Evolutionary conservation across 2,329 filamentous ascomycete species (phyloP).

Genomic region (Ceratocystis cacaofunesta): DNA sequence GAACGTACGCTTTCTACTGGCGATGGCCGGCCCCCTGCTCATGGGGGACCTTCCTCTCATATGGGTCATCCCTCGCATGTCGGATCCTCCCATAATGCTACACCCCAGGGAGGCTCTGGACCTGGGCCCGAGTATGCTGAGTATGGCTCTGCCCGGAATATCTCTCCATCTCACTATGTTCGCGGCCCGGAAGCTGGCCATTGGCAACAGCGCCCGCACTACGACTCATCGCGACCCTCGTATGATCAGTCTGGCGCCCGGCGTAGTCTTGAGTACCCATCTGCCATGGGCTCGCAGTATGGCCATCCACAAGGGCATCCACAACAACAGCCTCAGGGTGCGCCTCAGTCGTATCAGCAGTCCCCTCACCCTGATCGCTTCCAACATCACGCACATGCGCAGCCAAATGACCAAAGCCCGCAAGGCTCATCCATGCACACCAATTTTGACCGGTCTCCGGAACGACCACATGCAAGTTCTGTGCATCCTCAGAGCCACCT

Average conservation of each 20-base stretch:
- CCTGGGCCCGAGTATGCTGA: not conserved
- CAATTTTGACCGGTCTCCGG: constrained; percentile 21
- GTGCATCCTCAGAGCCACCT: constrained; percentile 20
- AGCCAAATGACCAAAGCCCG: constrained; percentile 23
- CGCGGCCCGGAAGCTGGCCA: constrained; percentile 11
- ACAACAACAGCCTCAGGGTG: not conserved
- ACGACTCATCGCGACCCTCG: constrained; percentile 29
- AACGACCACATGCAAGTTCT: constrained; percentile 21
- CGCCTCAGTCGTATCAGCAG: constrained; percentile 27
- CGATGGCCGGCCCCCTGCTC: constrained; percentile 6
- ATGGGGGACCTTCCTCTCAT: not conserved
- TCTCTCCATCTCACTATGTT: constrained; percentile 11
- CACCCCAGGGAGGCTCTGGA: not conserved
- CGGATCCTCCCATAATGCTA: not conserved
- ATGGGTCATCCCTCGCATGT: not conserved
- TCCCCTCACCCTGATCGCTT: constrained; percentile 21
- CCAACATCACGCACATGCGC: constrained; percentile 25
- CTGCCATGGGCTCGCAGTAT: constrained; percentile 25
- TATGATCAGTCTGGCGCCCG: constrained; percentile 29
- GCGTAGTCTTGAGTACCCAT: constrained; percentile 14
- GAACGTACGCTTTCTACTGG: constrained; percentile 9
- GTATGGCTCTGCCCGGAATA: constrained; percentile 13
- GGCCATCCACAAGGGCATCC: constrained; percentile 23
- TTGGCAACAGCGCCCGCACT: constrained; percentile 20
- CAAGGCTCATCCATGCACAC: constrained; percentile 19